Evolutionary conservation across 2,329 filamentous ascomycete genomes (phyloP), one percentile per base, ranked within the genome.

Genomic region (Metarhizium anisopliae): DNA sequence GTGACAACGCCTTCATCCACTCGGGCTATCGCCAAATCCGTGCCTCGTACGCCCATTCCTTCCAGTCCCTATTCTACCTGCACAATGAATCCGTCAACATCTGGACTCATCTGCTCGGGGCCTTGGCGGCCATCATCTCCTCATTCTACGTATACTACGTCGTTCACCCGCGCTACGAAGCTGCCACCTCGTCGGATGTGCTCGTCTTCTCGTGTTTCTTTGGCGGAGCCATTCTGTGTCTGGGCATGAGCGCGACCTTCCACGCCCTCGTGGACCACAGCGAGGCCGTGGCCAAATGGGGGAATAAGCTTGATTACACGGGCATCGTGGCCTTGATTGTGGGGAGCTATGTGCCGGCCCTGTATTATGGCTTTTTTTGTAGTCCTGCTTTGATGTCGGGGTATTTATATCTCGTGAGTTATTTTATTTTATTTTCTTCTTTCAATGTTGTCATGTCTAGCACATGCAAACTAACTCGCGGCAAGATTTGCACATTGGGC

Each of bases 301-400:
- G 92, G 11, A 97, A 97, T 69, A 90, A 95, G 70, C 75, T 97
- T 56, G 94, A 99, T 68, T 97, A 99, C 68, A 83, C 93, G 5
- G 94, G 94, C 6, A 99, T 99, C 63, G 89, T 97, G 35, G 83
- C 86, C 51, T 75, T 99, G 62, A 97, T 97, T 57, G 89, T 93
- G 62, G 94, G 94, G 6, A 93, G 87, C 68, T 96, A 93, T 67
- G 83, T 97, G 50, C 92, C 94, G 2, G 87, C 89, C 52, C 71
- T 99, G 57, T 94, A 90, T 70, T 96, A 95, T 70, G 91, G 87
- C 3, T 90, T 95, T 68, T 89, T 82, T 64, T 90, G 86, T 65
- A 74, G 85, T 59, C 82, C 84, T 3, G 64, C 69, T 7, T 68
- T 93, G 64, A 83, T 90, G 73, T 77, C 74, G 47, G 67, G 80